phyloP scores from a whole-genome alignment of 1,139 yeast species.

The Blastobotrys apis region DNA sequence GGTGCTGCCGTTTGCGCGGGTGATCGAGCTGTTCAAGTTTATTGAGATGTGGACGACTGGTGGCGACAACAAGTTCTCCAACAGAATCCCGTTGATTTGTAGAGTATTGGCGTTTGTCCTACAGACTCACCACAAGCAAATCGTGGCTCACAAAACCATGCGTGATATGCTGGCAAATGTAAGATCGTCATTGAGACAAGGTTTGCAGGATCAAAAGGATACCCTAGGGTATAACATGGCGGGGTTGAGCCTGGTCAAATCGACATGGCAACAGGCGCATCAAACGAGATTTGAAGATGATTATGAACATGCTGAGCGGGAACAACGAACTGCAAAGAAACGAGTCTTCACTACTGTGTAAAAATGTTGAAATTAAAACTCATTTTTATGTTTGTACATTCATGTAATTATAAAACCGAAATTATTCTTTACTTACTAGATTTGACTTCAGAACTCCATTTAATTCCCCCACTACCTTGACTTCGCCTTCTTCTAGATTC shows the following conservation, averaged over 20 bases:
- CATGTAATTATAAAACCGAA: too few species aligned
- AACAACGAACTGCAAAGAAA: slow-evolving; percentile 58
- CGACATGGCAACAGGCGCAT: slow-evolving; percentile 77
- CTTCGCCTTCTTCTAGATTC: too few species aligned
- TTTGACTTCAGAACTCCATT: slow-evolving; percentile 24
- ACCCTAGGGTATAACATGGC: slow-evolving; percentile 84
- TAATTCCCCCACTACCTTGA: too few species aligned
- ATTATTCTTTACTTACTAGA: too few species aligned
- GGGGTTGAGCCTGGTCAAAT: slow-evolving; percentile 68
- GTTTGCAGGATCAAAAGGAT: slow-evolving; percentile 49
- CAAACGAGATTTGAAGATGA: slow-evolving; percentile 71
- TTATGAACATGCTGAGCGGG: slow-evolving; percentile 51
- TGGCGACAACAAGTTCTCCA: background rate
- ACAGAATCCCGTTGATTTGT: slow-evolving; percentile 57
- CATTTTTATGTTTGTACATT: too few species aligned
- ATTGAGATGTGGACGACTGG: slow-evolving; percentile 65
- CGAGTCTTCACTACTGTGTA: slow-evolving; percentile 48
- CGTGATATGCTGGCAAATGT: slow-evolving; percentile 37
- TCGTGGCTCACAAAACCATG: slow-evolving; percentile 39
- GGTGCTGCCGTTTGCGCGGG: slow-evolving; percentile 85
- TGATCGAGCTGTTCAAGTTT: slow-evolving; percentile 63
- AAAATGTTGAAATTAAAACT: slow-evolving; percentile 2
- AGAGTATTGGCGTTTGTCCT: slow-evolving; percentile 70
- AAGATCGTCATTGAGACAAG: slow-evolving; percentile 34
- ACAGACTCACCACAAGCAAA: slow-evolving; percentile 69